Evolutionary conservation across 2,329 filamentous ascomycete species (phyloP), one percentile per base, ranked within the genome.

Genomic region (Venturia asperata): DNA sequence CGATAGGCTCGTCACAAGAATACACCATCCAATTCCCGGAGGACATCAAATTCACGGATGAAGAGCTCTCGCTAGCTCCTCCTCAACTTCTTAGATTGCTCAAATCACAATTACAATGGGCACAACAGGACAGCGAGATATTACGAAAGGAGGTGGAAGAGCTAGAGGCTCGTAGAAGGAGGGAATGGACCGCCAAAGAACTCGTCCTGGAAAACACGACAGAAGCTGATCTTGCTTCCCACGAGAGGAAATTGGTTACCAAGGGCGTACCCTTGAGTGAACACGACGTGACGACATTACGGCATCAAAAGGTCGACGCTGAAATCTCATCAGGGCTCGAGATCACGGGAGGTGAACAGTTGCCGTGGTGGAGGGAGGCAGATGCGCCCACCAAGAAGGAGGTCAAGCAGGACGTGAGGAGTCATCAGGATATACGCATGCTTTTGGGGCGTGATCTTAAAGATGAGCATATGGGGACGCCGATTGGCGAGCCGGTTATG

Each of bases 111-210:
- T 76, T 90, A 21, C 85, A 86, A 68, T 92, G 89, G 88, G 87
- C 87, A 0, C 83, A 87, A 68, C 82, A 85, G 67, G 87, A 92
- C 63, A 79, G 81, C 66, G 85, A 89, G 63, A 75, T 80, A 47
- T 78, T 94, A 62, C 83, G 82, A 70, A 79, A 79, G 64, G 87
- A 92, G 73, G 85, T 86, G 69, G 85, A 87, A 68, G 78, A 79
- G 55, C 82, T 88, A 74, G 89, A 93, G 74, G 83, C 84, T 43
- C 71, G 81, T 15, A 87, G 88, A 74, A 85, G 85, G 73, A 81
- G 85, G 67, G 89, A 91, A 72, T 94, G 90, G 90, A 78, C 85
- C 17, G 86, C 90, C 75, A 93, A 93, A 75, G 90, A 94, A 75
- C 82, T 90, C 39, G 75, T 93, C 21, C 76, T 94, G n/a, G 85